phyloP scores from a whole-genome alignment of 1,139 yeast species.

The Diutina sp. region DNA sequence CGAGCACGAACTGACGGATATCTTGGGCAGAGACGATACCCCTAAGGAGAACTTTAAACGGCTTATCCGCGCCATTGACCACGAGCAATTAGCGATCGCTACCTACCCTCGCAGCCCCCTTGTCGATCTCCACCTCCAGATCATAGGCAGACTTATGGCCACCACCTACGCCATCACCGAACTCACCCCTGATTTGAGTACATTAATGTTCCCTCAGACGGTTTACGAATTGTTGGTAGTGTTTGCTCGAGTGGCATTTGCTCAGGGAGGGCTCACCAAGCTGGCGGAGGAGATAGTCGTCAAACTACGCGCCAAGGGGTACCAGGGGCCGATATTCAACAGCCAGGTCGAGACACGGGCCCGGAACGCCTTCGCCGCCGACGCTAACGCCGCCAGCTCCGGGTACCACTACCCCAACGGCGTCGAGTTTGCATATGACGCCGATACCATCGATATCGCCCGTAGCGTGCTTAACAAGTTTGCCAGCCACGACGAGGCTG shows the following conservation, averaged over 20 bases:
- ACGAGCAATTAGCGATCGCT: constrained; percentile 37
- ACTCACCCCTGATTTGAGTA: constrained; percentile 18
- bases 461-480: constrained; percentile 59
- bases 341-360: constrained; percentile 28
- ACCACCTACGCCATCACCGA: constrained; percentile 21
- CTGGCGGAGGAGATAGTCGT: constrained; percentile 23
- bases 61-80: constrained; percentile 33
- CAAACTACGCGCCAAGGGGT: constrained; percentile 13
- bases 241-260: constrained; percentile 45
- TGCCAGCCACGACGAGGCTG: constrained; percentile 71
- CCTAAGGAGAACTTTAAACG: constrained; percentile 26
- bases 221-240: constrained; percentile 37
- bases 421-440: constrained; percentile 25
- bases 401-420: not conserved
- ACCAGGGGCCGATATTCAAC: constrained; percentile 23
- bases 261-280: constrained; percentile 25
- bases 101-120: constrained; percentile 34
- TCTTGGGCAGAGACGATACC: constrained; percentile 11
- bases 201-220: constrained; percentile 27
- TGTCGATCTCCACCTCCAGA: constrained; percentile 25
- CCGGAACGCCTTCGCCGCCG: constrained; percentile 11
- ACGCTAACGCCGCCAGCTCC: not conserved
- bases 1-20: constrained; percentile 13
- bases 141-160: constrained; percentile 26
- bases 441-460: constrained; percentile 54